These are phyloP conservation scores for Cyclospora cayetanensis DNA, from an alignment of 169 alveolate species.

Conservation along the genomic window DNA sequence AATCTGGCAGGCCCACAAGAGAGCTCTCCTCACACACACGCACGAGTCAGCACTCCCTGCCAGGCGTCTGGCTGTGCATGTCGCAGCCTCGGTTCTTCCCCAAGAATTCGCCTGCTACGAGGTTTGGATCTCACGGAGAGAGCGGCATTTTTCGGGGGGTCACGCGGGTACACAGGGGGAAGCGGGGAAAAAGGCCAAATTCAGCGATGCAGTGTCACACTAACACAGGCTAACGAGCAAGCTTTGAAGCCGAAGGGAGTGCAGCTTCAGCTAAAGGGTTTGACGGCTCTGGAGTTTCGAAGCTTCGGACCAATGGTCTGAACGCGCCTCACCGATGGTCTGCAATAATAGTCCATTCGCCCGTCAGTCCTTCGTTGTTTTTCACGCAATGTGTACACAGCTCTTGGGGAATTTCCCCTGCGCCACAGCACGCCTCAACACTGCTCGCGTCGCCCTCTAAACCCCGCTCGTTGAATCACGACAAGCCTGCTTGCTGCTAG, in stretches of 20 bases:
- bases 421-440: background rate
- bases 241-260: background rate
- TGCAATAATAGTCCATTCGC: background rate
- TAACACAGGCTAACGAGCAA: background rate
- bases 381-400: background rate
- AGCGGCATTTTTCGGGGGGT: too few relatives aligned
- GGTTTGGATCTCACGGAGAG: too few relatives aligned
- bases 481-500: background rate
- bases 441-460: conserved; percentile 20
- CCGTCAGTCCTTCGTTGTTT: background rate
- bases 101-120: too few relatives aligned
- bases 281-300: conserved; percentile 7
- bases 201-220: background rate
- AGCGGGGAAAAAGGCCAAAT: background rate
- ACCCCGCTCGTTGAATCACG: background rate
- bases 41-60: too few relatives aligned
- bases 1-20: too few relatives aligned
- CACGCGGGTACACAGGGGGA: too few relatives aligned
- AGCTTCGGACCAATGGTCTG: background rate
- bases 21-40: too few relatives aligned
- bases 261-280: background rate
- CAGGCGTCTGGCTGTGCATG: too few relatives aligned
- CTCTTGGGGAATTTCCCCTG: background rate
- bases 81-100: too few relatives aligned
- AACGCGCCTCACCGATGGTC: background rate